Base-by-base conservation (phyloP, 2,329 filamentous ascomycete species). In the Fusarium sp. region DNA sequence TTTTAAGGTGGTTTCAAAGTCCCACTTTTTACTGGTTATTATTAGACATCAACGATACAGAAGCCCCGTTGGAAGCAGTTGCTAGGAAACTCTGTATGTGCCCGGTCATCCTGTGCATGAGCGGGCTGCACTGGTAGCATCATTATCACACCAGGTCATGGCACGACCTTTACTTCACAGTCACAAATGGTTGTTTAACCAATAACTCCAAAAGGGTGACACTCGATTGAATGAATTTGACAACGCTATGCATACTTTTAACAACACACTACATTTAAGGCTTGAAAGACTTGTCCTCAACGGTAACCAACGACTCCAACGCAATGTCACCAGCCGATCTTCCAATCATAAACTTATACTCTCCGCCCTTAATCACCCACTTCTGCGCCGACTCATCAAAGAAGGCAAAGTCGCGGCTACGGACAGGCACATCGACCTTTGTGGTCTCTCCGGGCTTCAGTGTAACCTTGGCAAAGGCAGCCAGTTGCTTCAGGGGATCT, bases 391-490 rank as follows among this genome's bases (percentile, higher is more conserved):
- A 22, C n/a, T 73, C 74, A n/a, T 77, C 71, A 57, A 73, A 77
- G 63, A 76, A 77, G n/a, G 74, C 72, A 71, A 77, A 72, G 48
- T 77, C 75, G 11, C 73, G 67, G 10, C 58, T 22, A 24, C 58
- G 61, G 7, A 77, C 70, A 9, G 74, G 72, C 22, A 77, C 46
- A 24, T 67, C 65, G 6, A 76, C 71, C 14, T 60, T 60, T 14
- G 53, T 46, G 72, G 80, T 69, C 61, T 76, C 71, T 8, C 73
- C 70, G 41, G 74, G 60, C 61, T 74, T 69, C 7, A 76, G 46
- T 5, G 68, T 74, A 14, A 91, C 85, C 79, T 92, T 92, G 61
- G 85, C 85, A 70, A 92, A 93, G 0, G 88, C 90, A 46, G 88
- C 88, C 4, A 93, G 81, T 77, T 93, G 91, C 79, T 93, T 92